Conservation (phyloP, 306 rosid genomes). For the Albizia julibrissin region DNA sequence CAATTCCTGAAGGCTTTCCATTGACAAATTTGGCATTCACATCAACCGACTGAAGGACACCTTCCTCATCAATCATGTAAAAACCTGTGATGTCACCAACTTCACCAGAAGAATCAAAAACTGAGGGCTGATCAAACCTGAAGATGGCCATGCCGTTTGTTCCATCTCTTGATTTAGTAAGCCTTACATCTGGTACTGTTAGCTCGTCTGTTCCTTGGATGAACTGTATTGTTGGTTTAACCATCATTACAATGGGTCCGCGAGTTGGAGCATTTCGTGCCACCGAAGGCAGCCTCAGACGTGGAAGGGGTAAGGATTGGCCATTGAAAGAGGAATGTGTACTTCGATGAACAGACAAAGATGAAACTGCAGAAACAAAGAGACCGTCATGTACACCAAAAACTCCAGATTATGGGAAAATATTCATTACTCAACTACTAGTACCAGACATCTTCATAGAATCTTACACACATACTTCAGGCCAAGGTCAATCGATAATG, state of each 20-base stretch:
- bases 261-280: conserved; percentile 22
- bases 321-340: conserved; percentile 69
- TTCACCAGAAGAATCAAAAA: conserved; percentile 92
- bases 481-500: conserved; percentile 7
- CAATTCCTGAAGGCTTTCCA: conserved; percentile 89
- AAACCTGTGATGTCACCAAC: conserved; percentile 96
- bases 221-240: conserved; percentile 77
- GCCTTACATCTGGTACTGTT: conserved; percentile 89
- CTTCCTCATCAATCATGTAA: conserved; percentile 98
- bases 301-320: conserved; percentile 46
- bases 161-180: conserved; percentile 93
- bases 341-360: conserved; percentile 49
- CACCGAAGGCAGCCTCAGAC: conserved; percentile 38
- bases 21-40: conserved; percentile 92
- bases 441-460: background rate
- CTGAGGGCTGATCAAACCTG: conserved; percentile 90
- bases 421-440: background rate
- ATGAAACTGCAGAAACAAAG: conserved; percentile 43
- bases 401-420: background rate
- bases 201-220: conserved; percentile 98
- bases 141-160: conserved; percentile 94
- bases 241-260: conserved; percentile 57
- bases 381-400: conserved; percentile 10
- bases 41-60: conserved; percentile 88
- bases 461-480: background rate